Evolutionary conservation across 108 stramenopile species (phyloP), one percentile per base, ranked within the genome.

Genomic region (Cyclotella choctawhatcheeana): DNA sequence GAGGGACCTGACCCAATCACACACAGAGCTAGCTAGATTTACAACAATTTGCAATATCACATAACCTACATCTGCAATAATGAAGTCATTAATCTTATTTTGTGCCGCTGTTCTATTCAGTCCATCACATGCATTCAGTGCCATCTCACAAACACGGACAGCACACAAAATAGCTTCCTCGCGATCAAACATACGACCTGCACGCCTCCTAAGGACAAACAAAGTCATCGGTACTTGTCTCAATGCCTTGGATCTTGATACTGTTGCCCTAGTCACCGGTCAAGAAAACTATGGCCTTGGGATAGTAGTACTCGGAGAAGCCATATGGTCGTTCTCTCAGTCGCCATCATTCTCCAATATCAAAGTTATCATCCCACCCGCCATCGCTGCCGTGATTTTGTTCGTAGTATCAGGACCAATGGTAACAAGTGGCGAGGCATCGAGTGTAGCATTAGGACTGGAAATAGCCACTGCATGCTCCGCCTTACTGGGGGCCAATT

Each of bases 261-360:
- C 87, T 8, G 80, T 93, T 25, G 87, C 83, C 5, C 78, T 95
- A n/a, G 94, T 93, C 3, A 79, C 83, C 18, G 91, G 94, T 24
- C 94, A 95, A 73, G 94, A 95, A 77, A 95, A 86, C 55, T 90
- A 91, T 60, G 94, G 94, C 3, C 64, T 95, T 25, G 94, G 89
- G 20, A 59, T 90, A 34, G 94, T 95, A 0, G 81, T 77, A 3
- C 51, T 95, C 13, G 89, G 89, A 10, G 94, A 95, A 79, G 92
- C 88, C 7, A 7, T 93, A 4, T 95, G 89, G 87, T 90, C 92
- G 50, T 95, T 95, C 67, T 43, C 64, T 2, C 85, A 92, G 62
- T 83, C 90, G 21, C 94, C 92, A 0, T 75, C 78, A 7, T 40
- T 91, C 10, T 85, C 82, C n/a, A 81, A 93, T 72, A 89, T 85